Conservation (phyloP, 305 asterid species). For the Solanum hybrid region DNA sequence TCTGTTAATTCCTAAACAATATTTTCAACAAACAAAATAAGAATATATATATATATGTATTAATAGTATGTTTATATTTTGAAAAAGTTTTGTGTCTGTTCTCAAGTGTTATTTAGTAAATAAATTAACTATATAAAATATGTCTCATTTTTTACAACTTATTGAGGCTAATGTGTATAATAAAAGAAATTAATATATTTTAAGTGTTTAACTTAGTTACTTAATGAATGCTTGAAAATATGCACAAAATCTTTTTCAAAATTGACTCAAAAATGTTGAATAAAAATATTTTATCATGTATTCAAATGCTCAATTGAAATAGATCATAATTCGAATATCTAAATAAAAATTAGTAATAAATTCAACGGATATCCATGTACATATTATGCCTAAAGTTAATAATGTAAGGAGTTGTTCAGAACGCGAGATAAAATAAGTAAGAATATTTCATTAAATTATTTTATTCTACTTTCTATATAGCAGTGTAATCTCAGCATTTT, state of each 20-base stretch:
- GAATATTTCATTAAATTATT: neutral
- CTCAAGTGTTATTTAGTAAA: neutral
- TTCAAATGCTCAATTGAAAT: neutral
- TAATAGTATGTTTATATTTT: neutral
- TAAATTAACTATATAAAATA: neutral
- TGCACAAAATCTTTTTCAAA: neutral
- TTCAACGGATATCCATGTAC: neutral
- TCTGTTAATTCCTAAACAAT: constrained; percentile 54
- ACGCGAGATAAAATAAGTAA: neutral
- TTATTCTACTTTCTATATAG: neutral
- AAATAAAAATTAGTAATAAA: neutral
- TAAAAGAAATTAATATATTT: neutral
- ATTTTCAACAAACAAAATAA: neutral
- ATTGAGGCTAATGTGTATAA: neutral
- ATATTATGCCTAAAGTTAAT: neutral
- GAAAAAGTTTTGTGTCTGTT: neutral
- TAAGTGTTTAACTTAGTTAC: neutral
- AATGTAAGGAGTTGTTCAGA: neutral
- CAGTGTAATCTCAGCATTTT: neutral
- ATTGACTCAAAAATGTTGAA: neutral
- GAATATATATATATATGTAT: neutral
- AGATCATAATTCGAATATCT: neutral
- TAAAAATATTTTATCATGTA: neutral
- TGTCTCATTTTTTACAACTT: neutral
- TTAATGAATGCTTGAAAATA: neutral